Conservation (phyloP, 768 basidiomycete genomes). For the Phylloporus arenicola region DNA sequence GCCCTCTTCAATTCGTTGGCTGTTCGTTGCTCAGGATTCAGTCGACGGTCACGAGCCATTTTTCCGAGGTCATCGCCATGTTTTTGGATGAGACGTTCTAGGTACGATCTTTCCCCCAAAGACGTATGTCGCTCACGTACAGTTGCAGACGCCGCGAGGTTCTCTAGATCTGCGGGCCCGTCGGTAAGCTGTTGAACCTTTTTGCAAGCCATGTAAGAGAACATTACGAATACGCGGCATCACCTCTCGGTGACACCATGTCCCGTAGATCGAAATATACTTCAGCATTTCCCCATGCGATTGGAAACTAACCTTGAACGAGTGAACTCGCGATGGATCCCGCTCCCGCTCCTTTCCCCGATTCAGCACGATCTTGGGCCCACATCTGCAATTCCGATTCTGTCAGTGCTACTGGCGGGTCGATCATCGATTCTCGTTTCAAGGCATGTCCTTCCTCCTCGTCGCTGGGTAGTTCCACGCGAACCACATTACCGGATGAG, state of each 20-base stretch:
- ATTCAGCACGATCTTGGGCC: conserved; percentile 7
- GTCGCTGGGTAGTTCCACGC: conserved; percentile 58
- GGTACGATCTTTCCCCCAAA: conserved; percentile 59
- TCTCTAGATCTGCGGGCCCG: conserved; percentile 54
- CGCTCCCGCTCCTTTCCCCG: not conserved
- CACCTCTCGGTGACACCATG: not conserved
- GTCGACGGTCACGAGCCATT: conserved; percentile 76
- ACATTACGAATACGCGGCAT: not conserved
- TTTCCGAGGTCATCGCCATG: conserved; percentile 65
- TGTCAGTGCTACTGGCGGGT: conserved; percentile 25
- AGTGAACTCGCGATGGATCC: conserved; percentile 1
- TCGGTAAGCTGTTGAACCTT: conserved; percentile 9
- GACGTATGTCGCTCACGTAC: conserved; percentile 60
- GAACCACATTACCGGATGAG: conserved; percentile 65
- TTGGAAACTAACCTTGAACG: conserved; percentile 33
- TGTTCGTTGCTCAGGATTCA: conserved; percentile 84
- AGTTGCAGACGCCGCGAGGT: conserved; percentile 44
- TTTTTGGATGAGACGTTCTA: conserved; percentile 59
- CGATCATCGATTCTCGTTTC: conserved; percentile 34
- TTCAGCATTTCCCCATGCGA: not conserved
- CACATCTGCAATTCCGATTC: conserved; percentile 18
- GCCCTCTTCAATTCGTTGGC: conserved; percentile 68
- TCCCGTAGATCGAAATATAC: not conserved
- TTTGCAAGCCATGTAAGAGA: not conserved
- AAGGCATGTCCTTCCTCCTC: conserved; percentile 27